Evolutionary conservation across 352 stramenopile genomes (phyloP), one percentile per base, ranked within the genome.

Genomic region (Pythium brachiatum): DNA sequence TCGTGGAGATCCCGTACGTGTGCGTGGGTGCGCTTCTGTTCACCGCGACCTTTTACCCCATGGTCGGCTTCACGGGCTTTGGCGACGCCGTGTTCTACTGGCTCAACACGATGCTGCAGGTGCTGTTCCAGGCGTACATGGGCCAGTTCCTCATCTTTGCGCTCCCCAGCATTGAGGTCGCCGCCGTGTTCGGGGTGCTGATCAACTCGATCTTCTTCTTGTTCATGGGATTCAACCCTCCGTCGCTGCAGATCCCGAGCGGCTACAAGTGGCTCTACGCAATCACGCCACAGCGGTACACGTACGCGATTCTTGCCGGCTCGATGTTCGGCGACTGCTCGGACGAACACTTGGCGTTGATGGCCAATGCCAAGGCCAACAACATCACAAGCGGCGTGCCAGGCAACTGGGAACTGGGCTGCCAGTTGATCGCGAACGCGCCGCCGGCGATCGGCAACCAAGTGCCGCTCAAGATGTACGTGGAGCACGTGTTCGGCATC

Each of bases 1-100:
- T 96, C 34, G 68, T 77, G 20, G 90, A 97, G 73, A 65, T 76
- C 18, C 70, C 70, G 25, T 76, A 76, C 65, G 52, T 72, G 20
- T 62, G 68, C 23, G 47, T 74, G 6, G 56, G 25, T 9, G 26
- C 56, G 15, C 23, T 64, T 1, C 2, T 74, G 7, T 74, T 74
- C 56, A 67, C 56, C 13, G 51, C 47, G 38, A 63, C 72, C 12
- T 76, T 74, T 32, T 76, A 65, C 47, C 66, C 66, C 12, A 72
- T 74, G 56, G 70, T 76, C 27, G 70, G 70, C 38, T 74, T 76
- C 46, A 61, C 54, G 18, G 52, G 46, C 56, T 21, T 54, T 8
- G 52, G 38, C 21, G 23, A 63, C 25, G 34, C 5, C 9, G 54
- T 64, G 27, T 59, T 62, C 53, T 71, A 68, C 61, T 70, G 53